Percentiles rank a stretch among this genome's conserved stretches.
phyloP scores from a whole-genome alignment of 1,139 yeast species.

The Hanseniaspora sp. region DNA sequence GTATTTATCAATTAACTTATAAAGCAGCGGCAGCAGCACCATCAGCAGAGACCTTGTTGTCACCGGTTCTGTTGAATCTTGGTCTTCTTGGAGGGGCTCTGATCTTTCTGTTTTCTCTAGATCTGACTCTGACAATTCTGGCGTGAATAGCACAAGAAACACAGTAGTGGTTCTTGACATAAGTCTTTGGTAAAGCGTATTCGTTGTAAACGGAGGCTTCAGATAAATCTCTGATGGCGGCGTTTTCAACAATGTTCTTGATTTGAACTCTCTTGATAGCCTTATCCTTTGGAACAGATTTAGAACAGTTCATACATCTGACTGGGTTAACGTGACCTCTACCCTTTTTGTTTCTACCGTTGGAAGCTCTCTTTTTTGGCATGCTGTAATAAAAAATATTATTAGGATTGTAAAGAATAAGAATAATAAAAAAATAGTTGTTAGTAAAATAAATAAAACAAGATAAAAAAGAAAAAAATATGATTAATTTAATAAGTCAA shows the following conservation, averaged over 20 bases:
- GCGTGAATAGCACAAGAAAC: conserved; percentile 99
- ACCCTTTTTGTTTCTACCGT: conserved; percentile 99
- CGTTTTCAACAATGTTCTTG: conserved; percentile 99
- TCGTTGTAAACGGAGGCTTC: conserved; percentile 99
- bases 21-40: conserved; percentile 94
- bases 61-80: conserved; percentile 85
- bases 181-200: conserved; percentile 98
- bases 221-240: conserved; percentile 98
- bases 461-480: too few relatives aligned
- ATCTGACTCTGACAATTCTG: conserved; percentile 99
- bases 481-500: too few relatives aligned
- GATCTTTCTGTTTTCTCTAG: conserved; percentile 95
- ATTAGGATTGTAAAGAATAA: neutral
- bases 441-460: neutral
- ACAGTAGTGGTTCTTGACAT: conserved; percentile 99
- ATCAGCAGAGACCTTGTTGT: conserved; percentile 93
- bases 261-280: conserved; percentile 99
- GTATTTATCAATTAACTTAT: conserved; percentile 24
- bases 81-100: conserved; percentile 99
- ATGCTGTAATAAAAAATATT: conserved; percentile 37
- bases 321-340: conserved; percentile 99
- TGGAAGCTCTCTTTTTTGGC: conserved; percentile 99
- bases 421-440: neutral
- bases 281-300: conserved; percentile 99
- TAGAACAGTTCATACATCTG: conserved; percentile 99